phyloP scores from a whole-genome alignment of 805 yeast species.

The Metschnikowia sp. region DNA sequence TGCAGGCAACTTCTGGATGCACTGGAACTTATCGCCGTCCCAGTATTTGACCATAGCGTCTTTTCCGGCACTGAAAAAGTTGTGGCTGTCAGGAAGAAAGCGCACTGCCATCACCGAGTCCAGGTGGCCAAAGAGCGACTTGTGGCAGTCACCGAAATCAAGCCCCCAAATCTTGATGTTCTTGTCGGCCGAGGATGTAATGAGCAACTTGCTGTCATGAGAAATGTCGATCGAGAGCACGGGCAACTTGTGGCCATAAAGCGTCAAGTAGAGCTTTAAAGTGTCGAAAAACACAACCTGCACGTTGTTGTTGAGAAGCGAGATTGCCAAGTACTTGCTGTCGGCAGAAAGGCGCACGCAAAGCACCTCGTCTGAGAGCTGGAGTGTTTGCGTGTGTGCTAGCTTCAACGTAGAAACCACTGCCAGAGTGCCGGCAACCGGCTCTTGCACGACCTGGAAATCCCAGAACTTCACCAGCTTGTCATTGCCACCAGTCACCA shows the following conservation, averaged over 20 bases:
- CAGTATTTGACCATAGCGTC: slow-evolving; percentile 90
- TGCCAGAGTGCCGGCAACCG: slow-evolving; percentile 66
- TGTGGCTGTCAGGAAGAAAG: slow-evolving; percentile 81
- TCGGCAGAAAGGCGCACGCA: slow-evolving; percentile 80
- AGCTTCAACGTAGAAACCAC: slow-evolving; percentile 53
- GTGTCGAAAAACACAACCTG: slow-evolving; percentile 88
- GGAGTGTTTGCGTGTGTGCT: slow-evolving; percentile 75
- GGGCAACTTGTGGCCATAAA: slow-evolving; percentile 96
- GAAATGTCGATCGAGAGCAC: slow-evolving; percentile 92
- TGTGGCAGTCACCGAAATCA: slow-evolving; percentile 98
- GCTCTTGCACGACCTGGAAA: slow-evolving; percentile 61
- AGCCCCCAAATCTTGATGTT: slow-evolving; percentile 98
- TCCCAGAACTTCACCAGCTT: slow-evolving; percentile 89
- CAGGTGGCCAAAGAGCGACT: slow-evolving; percentile 93
- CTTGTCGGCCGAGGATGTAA: slow-evolving; percentile 95
- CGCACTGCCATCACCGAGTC: slow-evolving; percentile 89
- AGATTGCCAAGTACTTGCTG: slow-evolving; percentile 70
- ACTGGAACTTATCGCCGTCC: slow-evolving; percentile 98
- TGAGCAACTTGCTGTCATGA: slow-evolving; percentile 77
- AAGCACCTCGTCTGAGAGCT: slow-evolving; percentile 81
- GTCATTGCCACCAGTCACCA: slow-evolving; percentile 94
- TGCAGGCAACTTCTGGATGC: slow-evolving; percentile 75
- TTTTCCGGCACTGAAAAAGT: slow-evolving; percentile 86
- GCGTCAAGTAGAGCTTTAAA: slow-evolving; percentile 78
- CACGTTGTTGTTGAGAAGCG: slow-evolving; percentile 90